A percentile compares a stretch with the other conserved stretches of the same genome.
phyloP scores from a whole-genome alignment of 306 rosid species.

The Vachellia pachyceras region DNA sequence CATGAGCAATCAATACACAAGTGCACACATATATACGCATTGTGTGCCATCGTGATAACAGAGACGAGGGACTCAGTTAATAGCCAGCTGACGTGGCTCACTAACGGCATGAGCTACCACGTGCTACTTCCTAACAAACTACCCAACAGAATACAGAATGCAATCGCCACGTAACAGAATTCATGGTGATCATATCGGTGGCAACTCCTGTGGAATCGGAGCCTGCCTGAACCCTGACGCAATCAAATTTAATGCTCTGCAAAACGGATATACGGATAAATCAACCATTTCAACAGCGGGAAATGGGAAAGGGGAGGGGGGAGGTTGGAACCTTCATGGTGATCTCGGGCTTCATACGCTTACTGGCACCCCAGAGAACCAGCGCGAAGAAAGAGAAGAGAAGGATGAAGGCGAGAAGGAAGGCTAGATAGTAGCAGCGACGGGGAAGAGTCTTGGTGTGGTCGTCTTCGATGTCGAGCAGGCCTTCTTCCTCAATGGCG shows the following conservation, averaged over 20 bases:
- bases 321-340: constrained; percentile 58
- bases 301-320: neutral
- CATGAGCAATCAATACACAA: no score
- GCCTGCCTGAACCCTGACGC: constrained; percentile 87
- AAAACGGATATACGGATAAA: neutral
- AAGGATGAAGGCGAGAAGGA: constrained; percentile 70
- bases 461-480: constrained; percentile 64
- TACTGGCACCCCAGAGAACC: constrained; percentile 90
- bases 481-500: constrained; percentile 93
- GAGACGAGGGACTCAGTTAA: no score
- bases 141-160: no score
- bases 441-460: constrained; percentile 55
- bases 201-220: constrained; percentile 89
- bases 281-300: neutral
- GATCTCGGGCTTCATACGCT: constrained; percentile 86
- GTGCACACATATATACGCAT: no score
- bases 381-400: constrained; percentile 82
- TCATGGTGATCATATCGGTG: constrained; percentile 89
- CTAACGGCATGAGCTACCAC: no score
- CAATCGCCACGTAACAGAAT: no score
- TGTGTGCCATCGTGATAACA: no score
- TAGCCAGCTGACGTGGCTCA: no score
- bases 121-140: no score
- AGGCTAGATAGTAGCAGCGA: constrained; percentile 76
- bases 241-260: constrained; percentile 77